phyloP scores from a whole-genome alignment of 2,329 filamentous ascomycete genomes.

The Phialemonium atrogriseum region DNA sequence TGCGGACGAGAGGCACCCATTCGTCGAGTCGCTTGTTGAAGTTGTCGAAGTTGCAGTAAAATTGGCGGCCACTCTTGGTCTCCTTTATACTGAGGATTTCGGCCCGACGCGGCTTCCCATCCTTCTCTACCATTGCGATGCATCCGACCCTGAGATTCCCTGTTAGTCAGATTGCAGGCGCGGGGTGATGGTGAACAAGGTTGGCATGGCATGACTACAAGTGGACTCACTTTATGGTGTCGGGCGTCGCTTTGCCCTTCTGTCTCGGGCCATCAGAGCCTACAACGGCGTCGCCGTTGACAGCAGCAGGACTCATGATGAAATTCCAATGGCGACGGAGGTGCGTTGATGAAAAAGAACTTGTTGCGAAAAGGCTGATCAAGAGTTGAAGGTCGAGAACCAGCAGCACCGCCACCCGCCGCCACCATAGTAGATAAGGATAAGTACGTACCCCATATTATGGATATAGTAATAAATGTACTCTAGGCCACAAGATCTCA shows the following conservation, averaged over 20 bases:
- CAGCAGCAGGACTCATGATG: slow-evolving; percentile 46
- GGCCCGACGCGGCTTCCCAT: slow-evolving; percentile 80
- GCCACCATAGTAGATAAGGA: too few species aligned
- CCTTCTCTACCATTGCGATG: slow-evolving; percentile 56
- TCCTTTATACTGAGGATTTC: slow-evolving; percentile 94
- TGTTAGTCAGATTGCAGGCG: too few species aligned
- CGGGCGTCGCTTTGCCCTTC: slow-evolving; percentile 76
- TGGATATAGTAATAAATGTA: too few species aligned
- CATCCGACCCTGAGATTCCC: slow-evolving; percentile 39
- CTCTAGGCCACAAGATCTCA: too few species aligned
- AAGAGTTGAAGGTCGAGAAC: too few species aligned
- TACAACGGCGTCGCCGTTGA: slow-evolving; percentile 43
- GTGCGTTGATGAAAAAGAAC: slow-evolving; percentile 11
- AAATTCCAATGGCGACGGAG: slow-evolving; percentile 14
- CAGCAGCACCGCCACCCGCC: too few species aligned
- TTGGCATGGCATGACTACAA: not conserved
- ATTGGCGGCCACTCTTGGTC: slow-evolving; percentile 78
- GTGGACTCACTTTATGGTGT: slow-evolving; percentile 63
- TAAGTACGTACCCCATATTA: too few species aligned
- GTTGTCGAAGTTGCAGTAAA: slow-evolving; percentile 96
- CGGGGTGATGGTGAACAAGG: not conserved
- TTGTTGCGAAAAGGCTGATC: too few species aligned
- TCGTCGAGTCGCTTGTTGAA: slow-evolving; percentile 86
- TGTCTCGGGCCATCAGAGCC: slow-evolving; percentile 52
- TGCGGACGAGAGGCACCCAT: slow-evolving; percentile 76